Conservation (phyloP, 768 basidiomycete species). For the Rhodotorula taiwanensis region DNA sequence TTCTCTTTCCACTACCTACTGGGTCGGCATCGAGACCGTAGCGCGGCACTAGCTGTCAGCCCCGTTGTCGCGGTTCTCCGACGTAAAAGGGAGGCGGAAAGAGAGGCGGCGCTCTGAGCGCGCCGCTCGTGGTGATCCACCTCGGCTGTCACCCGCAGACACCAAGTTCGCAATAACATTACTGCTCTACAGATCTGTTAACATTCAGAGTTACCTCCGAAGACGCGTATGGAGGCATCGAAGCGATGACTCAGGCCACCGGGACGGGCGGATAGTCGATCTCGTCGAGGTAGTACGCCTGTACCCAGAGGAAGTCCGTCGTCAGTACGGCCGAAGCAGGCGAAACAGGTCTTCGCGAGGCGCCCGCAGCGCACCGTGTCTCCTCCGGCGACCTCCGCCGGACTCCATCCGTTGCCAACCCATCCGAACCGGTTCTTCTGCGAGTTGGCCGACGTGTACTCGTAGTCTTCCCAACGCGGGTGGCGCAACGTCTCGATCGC, state of each 20-base stretch:
- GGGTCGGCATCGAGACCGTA: no score
- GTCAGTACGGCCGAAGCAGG: neutral
- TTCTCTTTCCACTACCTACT: no score
- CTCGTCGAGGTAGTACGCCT: conserved; percentile 19
- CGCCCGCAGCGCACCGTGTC: conserved; percentile 16
- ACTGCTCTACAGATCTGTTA: no score
- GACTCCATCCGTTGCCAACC: conserved; percentile 59
- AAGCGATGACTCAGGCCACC: neutral
- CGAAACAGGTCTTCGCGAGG: neutral
- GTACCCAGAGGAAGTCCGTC: neutral
- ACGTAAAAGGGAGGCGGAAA: no score
- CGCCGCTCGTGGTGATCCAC: no score
- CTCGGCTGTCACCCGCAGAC: no score
- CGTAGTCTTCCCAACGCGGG: conserved; percentile 62
- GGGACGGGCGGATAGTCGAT: conserved; percentile 19
- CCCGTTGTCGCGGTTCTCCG: no score
- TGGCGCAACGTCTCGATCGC: conserved; percentile 51
- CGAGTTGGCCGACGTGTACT: neutral
- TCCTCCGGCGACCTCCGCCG: conserved; percentile 50
- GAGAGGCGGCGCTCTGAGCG: no score
- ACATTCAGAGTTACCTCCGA: no score
- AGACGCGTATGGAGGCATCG: neutral
- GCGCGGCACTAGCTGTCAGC: no score
- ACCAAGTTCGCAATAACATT: no score
- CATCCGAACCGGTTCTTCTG: conserved; percentile 53